These are phyloP conservation scores for Mortierella sp. DNA, from an alignment of 371 early-diverging fungal species.

Conservation along the genomic window DNA sequence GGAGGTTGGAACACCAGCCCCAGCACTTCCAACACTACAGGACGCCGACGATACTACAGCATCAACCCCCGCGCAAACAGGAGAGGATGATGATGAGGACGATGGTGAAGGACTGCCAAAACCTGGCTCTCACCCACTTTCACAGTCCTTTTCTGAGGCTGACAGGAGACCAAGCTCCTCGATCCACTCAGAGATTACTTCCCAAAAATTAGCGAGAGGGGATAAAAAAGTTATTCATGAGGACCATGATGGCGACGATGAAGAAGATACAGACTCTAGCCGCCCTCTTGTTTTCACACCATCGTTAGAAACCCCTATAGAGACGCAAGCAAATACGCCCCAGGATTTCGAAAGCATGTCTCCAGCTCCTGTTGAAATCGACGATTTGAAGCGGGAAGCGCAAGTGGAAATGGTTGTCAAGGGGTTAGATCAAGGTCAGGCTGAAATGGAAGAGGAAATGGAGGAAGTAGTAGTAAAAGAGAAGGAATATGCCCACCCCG, in stretches of 20 bases:
- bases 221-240: slow-evolving; percentile 7
- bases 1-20: slow-evolving; percentile 51
- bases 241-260: slow-evolving; percentile 34
- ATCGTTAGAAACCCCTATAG: slow-evolving; percentile 51
- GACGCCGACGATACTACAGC: slow-evolving; percentile 48
- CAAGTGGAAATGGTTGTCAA: slow-evolving; percentile 52
- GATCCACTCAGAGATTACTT: slow-evolving; percentile 1
- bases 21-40: slow-evolving; percentile 49
- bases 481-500: slow-evolving; percentile 33
- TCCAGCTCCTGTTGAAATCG: slow-evolving; percentile 37
- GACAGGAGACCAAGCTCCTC: slow-evolving; percentile 18
- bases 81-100: slow-evolving; percentile 60
- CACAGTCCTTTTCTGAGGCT: slow-evolving; percentile 14
- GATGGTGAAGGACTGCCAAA: slow-evolving; percentile 23
- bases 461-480: slow-evolving; percentile 47
- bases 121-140: slow-evolving; percentile 4
- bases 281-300: slow-evolving; percentile 56
- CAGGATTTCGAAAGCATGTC: slow-evolving; percentile 59
- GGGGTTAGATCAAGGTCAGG: slow-evolving; percentile 51
- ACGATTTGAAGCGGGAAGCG: slow-evolving; percentile 46
- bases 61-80: slow-evolving; percentile 40
- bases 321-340: slow-evolving; percentile 56
- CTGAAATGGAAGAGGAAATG: slow-evolving; percentile 58
- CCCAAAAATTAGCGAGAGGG: slow-evolving; percentile 8
- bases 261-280: slow-evolving; percentile 51